Conservation (phyloP, 495 filamentous ascomycete species). For the Gamarada debralockiae region DNA sequence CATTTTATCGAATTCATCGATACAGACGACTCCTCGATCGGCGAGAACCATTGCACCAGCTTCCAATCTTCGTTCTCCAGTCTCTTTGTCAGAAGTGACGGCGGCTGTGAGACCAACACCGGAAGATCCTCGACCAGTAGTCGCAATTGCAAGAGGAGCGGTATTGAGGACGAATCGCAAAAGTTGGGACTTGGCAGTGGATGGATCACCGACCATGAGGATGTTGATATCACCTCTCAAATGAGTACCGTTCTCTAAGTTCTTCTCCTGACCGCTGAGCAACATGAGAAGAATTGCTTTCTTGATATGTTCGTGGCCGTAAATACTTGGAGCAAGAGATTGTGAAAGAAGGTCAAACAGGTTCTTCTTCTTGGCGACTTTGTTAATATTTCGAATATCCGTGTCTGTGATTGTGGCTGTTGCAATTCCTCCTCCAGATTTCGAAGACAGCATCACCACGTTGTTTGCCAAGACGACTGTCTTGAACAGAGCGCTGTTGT, state of each 20-base stretch:
- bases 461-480: conserved; percentile 94
- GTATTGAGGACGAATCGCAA: conserved; percentile 98
- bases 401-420: conserved; percentile 93
- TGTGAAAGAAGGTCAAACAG: conserved; percentile 93
- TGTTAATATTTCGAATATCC: conserved; percentile 98
- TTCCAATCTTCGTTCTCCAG: conserved; percentile 89
- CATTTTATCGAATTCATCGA: conserved; percentile 99
- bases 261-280: conserved; percentile 98
- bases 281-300: conserved; percentile 97
- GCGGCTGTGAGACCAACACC: conserved; percentile 98
- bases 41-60: conserved; percentile 98
- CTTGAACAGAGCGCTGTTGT: conserved; percentile 86
- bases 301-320: conserved; percentile 97
- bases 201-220: conserved; percentile 98
- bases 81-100: conserved; percentile 96
- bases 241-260: conserved; percentile 96
- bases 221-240: conserved; percentile 98
- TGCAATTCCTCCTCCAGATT: conserved; percentile 91
- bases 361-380: conserved; percentile 90
- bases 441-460: conserved; percentile 89
- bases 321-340: conserved; percentile 96
- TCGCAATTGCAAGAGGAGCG: conserved; percentile 93
- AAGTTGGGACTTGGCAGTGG: conserved; percentile 96
- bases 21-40: conserved; percentile 96
- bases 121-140: conserved; percentile 94